Evolutionary conservation across 2,329 filamentous ascomycete species (phyloP).

Genomic region (Penicillium vulpinum): DNA sequence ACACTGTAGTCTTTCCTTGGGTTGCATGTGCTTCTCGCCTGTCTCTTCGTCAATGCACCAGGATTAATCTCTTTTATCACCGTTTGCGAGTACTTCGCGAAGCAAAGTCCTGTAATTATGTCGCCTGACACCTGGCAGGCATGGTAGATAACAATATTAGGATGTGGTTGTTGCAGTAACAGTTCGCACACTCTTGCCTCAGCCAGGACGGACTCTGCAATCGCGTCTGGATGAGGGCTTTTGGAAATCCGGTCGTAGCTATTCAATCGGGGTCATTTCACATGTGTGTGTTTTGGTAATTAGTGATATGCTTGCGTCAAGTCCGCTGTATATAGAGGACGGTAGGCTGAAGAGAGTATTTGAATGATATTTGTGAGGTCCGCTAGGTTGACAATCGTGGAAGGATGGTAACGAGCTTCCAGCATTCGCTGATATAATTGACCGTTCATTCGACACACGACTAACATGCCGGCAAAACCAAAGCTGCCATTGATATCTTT

Average conservation of each 20-base stretch:
- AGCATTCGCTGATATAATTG: not conserved
- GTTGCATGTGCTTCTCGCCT: not conserved
- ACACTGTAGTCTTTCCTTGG: not conserved
- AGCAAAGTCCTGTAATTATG: not conserved
- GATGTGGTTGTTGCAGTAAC: not conserved
- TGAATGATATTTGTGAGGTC: not conserved
- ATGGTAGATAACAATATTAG: not conserved
- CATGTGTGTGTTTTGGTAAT: not conserved
- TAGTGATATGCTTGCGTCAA: not conserved
- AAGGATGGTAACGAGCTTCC: not conserved
- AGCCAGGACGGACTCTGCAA: not conserved
- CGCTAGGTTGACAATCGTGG: not conserved
- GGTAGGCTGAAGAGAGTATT: not conserved
- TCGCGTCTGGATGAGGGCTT: not conserved
- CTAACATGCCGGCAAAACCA: not conserved
- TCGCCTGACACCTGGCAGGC: not conserved
- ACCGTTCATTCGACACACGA: not conserved
- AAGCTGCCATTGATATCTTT: not conserved
- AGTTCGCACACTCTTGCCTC: not conserved
- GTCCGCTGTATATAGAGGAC: not conserved
- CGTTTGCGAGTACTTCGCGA: not conserved
- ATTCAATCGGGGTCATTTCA: not conserved
- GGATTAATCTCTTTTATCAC: not conserved
- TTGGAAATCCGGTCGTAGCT: not conserved
- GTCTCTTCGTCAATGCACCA: not conserved